These are phyloP conservation scores for Stachybotrys chartarum DNA, from an alignment of 2,329 filamentous ascomycete species.

Conservation along the genomic window DNA sequence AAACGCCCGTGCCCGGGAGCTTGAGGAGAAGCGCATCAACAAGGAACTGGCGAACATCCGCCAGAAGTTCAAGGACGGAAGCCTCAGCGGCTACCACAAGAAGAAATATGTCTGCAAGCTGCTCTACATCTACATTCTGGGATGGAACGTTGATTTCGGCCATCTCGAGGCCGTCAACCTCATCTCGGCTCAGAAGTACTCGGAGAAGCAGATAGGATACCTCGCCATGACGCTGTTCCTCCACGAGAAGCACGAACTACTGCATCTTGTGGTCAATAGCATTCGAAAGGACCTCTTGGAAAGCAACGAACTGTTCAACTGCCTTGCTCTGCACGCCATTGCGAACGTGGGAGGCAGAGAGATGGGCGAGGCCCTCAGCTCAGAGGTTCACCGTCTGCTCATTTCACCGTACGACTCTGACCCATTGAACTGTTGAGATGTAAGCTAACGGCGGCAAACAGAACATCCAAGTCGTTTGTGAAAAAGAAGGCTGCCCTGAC, in stretches of 20 bases:
- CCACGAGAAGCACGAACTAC: constrained; percentile 91
- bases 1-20: constrained; percentile 87
- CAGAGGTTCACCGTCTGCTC: constrained; percentile 84
- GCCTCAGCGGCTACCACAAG: constrained; percentile 92
- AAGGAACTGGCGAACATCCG: constrained; percentile 98
- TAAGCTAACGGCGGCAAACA: constrained; percentile 9
- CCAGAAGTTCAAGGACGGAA: constrained; percentile 97
- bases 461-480: constrained; percentile 85
- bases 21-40: constrained; percentile 99
- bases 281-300: constrained; percentile 94
- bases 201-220: constrained; percentile 98
- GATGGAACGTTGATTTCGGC: constrained; percentile 98
- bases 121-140: constrained; percentile 97
- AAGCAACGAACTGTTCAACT: constrained; percentile 96
- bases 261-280: constrained; percentile 96
- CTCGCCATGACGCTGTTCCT: constrained; percentile 94
- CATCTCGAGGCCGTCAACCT: constrained; percentile 97
- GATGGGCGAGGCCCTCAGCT: constrained; percentile 90
- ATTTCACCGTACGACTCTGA: constrained; percentile 74
- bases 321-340: constrained; percentile 91
- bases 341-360: constrained; percentile 95
- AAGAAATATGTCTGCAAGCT: constrained; percentile 99
- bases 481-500: constrained; percentile 99
- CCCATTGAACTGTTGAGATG: constrained; percentile 4
- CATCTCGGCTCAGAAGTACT: constrained; percentile 94